Percentiles rank a stretch among this genome's conserved stretches.
These are phyloP conservation scores for Quambalaria eucalypti DNA, from an alignment of 1,284 basidiomycete genomes.

Conservation along the genomic window DNA sequence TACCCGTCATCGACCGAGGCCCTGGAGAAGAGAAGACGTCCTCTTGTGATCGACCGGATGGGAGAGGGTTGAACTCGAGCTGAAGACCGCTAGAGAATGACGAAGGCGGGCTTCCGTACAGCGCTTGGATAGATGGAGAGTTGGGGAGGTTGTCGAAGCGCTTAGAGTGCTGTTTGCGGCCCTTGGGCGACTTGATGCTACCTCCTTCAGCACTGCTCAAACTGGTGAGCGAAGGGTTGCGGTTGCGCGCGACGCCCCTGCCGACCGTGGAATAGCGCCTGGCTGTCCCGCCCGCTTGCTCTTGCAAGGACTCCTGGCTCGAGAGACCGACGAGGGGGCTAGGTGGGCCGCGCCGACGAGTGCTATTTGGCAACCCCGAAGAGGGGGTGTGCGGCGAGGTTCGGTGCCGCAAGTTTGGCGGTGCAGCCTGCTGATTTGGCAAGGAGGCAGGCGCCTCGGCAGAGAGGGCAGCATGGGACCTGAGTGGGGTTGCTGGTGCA, in stretches of 20 bases:
- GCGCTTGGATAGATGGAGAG: background rate
- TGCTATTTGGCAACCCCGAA: no score
- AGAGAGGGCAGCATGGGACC: no score
- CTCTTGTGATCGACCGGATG: background rate
- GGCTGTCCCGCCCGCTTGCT: no score
- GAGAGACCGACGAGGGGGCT: no score
- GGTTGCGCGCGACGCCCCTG: background rate
- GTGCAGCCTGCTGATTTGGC: no score
- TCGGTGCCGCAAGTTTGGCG: no score
- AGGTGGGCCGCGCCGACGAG: no score
- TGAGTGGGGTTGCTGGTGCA: no score
- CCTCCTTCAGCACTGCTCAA: no score
- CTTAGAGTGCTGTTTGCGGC: background rate
- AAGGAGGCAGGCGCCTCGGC: background rate
- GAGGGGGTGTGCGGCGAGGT: no score
- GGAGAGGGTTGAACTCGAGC: background rate
- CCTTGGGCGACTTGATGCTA: background rate
- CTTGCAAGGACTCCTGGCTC: no score
- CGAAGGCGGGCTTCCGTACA: background rate
- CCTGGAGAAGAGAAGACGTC: background rate
- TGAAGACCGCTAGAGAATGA: background rate
- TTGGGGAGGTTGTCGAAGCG: background rate
- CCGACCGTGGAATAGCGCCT: background rate
- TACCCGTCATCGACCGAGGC: conserved; percentile 18
- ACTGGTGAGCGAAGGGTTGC: background rate